Conservation (phyloP, 768 basidiomycete species). For the Phlebiopsis flavidoalba region DNA sequence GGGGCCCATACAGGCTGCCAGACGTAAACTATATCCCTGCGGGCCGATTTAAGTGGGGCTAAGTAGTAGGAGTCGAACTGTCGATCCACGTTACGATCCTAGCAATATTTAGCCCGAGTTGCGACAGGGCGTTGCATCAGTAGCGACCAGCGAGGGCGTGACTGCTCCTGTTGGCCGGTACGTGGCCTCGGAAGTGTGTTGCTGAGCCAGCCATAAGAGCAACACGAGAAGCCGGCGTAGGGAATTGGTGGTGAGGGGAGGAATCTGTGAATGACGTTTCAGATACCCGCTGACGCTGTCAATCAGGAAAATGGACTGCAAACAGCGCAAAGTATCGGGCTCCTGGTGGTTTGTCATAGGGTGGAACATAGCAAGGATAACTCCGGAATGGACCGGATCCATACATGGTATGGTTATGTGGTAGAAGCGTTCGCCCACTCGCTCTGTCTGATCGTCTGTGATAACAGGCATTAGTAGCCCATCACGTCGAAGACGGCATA, state of each 20-base stretch:
- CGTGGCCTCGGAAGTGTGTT: slow-evolving; percentile 64
- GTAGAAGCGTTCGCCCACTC: slow-evolving; percentile 66
- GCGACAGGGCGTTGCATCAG: slow-evolving; percentile 75
- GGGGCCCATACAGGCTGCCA: slow-evolving; percentile 72
- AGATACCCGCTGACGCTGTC: too few relatives aligned
- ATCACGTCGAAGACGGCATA: background rate
- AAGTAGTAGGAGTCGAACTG: background rate
- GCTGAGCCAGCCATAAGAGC: slow-evolving; percentile 48
- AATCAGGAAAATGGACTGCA: too few relatives aligned
- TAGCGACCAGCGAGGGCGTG: slow-evolving; percentile 73
- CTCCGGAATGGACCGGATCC: slow-evolving; percentile 58
- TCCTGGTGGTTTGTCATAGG: slow-evolving; percentile 51
- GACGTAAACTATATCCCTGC: slow-evolving; percentile 44
- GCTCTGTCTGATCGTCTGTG: slow-evolving; percentile 66
- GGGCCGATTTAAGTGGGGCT: background rate
- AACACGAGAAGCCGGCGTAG: slow-evolving; percentile 67
- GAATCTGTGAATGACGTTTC: slow-evolving; percentile 45
- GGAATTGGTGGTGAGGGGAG: slow-evolving; percentile 73
- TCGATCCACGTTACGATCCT: slow-evolving; percentile 47
- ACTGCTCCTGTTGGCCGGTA: slow-evolving; percentile 63
- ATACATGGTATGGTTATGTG: slow-evolving; percentile 52
- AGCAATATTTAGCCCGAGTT: slow-evolving; percentile 76
- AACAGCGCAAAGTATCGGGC: slow-evolving; percentile 68
- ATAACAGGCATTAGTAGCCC: background rate
- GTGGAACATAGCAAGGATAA: slow-evolving; percentile 59